Evolutionary conservation across 257 asterid genomes (phyloP), one percentile per base, ranked within the genome.

Genomic region (Asclepias syriaca): DNA sequence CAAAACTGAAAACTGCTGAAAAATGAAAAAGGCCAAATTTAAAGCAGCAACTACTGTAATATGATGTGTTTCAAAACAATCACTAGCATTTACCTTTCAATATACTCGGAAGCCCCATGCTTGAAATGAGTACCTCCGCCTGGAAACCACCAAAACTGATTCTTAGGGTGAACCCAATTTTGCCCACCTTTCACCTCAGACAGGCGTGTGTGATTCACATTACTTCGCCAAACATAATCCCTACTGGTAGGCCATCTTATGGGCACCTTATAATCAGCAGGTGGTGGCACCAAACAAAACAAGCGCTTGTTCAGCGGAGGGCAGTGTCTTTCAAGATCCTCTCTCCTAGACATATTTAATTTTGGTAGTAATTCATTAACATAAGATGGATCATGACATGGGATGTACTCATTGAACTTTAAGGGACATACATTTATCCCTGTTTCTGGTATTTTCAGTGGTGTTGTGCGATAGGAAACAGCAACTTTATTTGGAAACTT

Each of bases 111-210:
- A 81, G 99, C 98, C 83, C 98, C 98, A 72, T 95, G 85, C 85
- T 95, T 95, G 78, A 95, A 95, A 81, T 95, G 99, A 51, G 99
- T 95, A 74, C 99, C 98, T 58, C 99, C 99, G 64, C 98, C 98
- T 6, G 98, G 99, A 79, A 95, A 95, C 97, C 97, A 95, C 99
- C 97, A 91, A 3, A 90, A 78, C 7, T 82, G 79, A 76, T 77
- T 89, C 82, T 84, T 92, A 39, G 85, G 91, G 22, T 88, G 98
- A 65, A 92, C 98, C 96, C 99, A 92, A 76, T 90, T 95, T 71
- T 95, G 99, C 67, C 99, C 98, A 69, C 96, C 95, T 84, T 92
- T 95, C 32, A 89, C 98, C 80, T 95, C 92, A 0, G 96, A 95
- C 49, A 95, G 96, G 81, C 53, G 96, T 0, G 90, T 87, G 75